Percentiles rank a stretch among this genome's conserved stretches.
Conservation (phyloP, 1,139 yeast species). For the Suhomyces wounanorum region DNA sequence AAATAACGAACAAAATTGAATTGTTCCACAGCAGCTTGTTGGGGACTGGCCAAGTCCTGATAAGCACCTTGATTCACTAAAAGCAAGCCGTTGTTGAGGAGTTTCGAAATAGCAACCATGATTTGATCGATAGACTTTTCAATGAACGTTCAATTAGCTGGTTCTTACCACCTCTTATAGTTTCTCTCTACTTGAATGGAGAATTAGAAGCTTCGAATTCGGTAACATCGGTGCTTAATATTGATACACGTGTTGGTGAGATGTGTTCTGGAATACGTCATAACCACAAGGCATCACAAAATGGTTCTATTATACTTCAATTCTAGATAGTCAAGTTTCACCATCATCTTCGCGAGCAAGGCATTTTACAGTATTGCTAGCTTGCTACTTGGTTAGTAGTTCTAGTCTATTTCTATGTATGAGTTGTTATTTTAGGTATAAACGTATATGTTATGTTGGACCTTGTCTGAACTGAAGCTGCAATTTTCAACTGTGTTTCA, state of each 20-base stretch:
- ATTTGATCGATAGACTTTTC: background rate
- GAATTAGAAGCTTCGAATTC: background rate
- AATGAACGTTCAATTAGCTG: background rate
- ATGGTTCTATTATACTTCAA: background rate
- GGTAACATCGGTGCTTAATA: background rate
- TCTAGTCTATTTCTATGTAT: background rate
- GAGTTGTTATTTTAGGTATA: too few species aligned
- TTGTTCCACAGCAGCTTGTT: conserved; percentile 39
- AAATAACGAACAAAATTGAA: conserved; percentile 46
- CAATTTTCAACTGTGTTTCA: too few species aligned
- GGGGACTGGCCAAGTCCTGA: conserved; percentile 38
- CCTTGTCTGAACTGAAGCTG: too few species aligned
- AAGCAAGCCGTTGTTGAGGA: conserved; percentile 31
- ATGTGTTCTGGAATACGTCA: background rate
- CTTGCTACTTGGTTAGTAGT: background rate
- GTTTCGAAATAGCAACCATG: conserved; percentile 37
- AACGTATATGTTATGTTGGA: too few species aligned
- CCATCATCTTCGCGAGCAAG: too few species aligned
- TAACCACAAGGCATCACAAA: background rate
- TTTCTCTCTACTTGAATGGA: background rate
- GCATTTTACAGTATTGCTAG: background rate
- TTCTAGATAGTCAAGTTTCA: background rate
- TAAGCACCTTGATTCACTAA: conserved; percentile 28
- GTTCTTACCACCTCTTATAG: background rate
- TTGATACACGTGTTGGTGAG: background rate